Percentiles rank a stretch among this genome's conserved stretches.
phyloP scores from a whole-genome alignment of 1,284 basidiomycete genomes.

The Trametes pubescens region DNA sequence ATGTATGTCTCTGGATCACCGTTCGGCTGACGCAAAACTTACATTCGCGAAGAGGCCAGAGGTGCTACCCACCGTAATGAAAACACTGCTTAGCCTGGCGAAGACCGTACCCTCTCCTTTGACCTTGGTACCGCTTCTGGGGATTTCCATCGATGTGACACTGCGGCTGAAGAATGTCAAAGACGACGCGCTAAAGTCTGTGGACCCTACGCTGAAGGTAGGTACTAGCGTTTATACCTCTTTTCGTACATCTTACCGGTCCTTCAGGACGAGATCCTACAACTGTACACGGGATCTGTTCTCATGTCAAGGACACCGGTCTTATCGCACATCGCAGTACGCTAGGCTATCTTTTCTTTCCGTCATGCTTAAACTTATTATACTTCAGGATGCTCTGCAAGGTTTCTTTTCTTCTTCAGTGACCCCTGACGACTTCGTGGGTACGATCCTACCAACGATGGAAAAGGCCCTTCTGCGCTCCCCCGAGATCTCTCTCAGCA shows the following conservation, averaged over 20 bases:
- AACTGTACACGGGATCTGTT: constrained; percentile 58
- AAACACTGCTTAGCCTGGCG: constrained; percentile 55
- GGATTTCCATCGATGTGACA: constrained; percentile 68
- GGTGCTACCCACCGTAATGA: constrained; percentile 56
- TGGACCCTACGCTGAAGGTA: constrained; percentile 57
- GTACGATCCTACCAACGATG: constrained; percentile 65
- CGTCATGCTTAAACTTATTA: neutral
- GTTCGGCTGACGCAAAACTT: neutral
- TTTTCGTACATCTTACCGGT: neutral
- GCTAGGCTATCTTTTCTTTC: constrained; percentile 33
- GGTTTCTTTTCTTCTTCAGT: constrained; percentile 69
- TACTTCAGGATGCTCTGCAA: constrained; percentile 55
- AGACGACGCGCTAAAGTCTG: constrained; percentile 49
- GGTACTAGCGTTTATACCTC: neutral
- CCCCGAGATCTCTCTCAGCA: constrained; percentile 72
- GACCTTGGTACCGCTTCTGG: constrained; percentile 60
- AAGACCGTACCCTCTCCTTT: constrained; percentile 60
- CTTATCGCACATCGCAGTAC: constrained; percentile 57
- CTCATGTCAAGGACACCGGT: constrained; percentile 66
- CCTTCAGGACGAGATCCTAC: constrained; percentile 57
- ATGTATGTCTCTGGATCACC: constrained; percentile 47
- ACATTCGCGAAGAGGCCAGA: constrained; percentile 51
- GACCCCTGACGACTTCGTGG: constrained; percentile 57
- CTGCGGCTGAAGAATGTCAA: constrained; percentile 64
- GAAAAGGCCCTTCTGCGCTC: constrained; percentile 80